phyloP scores from a whole-genome alignment of 148 eudicot genomes.

The Rhododendron mucronatum region DNA sequence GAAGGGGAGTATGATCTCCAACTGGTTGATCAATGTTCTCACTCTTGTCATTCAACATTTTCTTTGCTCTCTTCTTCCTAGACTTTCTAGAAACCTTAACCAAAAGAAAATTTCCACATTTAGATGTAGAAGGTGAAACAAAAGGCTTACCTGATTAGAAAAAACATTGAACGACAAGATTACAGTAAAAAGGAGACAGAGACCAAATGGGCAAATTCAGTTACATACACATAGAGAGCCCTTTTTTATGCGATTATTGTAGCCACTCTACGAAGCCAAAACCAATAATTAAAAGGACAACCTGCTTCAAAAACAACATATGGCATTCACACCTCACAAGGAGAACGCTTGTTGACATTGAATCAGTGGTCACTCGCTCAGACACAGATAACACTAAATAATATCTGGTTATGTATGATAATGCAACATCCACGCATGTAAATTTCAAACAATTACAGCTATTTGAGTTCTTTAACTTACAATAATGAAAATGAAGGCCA shows the following conservation, averaged over 20 bases:
- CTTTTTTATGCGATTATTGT: neutral
- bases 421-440: neutral
- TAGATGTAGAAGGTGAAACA: neutral
- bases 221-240: neutral
- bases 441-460: neutral
- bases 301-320: neutral
- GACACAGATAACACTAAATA: neutral
- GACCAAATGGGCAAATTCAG: neutral
- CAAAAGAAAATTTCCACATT: constrained; percentile 11
- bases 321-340: neutral
- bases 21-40: constrained; percentile 30
- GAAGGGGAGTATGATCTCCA: constrained; percentile 1
- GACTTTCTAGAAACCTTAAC: constrained; percentile 73
- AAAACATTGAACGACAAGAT: neutral
- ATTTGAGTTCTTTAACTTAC: neutral
- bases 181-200: neutral
- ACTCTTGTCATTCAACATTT: constrained; percentile 23
- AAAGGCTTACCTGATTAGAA: neutral
- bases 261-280: neutral
- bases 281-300: neutral
- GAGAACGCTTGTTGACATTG: neutral
- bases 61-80: constrained; percentile 59
- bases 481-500: neutral
- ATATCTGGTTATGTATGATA: neutral
- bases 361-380: neutral